These are phyloP conservation scores for Yueomyces sp. DNA, from an alignment of 805 yeast genomes.

Conservation along the genomic window DNA sequence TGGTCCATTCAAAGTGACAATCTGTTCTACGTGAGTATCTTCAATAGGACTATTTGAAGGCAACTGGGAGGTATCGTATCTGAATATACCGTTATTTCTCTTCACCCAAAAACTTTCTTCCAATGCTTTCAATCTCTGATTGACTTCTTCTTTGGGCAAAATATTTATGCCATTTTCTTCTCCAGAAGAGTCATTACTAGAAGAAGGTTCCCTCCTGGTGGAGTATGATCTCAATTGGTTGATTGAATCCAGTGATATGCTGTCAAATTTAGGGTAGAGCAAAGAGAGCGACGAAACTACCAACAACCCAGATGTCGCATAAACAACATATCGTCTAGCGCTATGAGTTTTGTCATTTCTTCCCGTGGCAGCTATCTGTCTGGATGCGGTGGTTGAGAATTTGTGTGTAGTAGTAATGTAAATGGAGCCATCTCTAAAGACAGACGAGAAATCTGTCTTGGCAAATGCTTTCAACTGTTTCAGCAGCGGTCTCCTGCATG, in stretches of 20 bases:
- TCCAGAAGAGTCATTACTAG: background rate
- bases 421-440: no score
- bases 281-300: background rate
- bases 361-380: no score
- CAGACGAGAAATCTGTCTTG: background rate
- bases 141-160: constrained; percentile 57
- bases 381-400: no score
- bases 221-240: background rate
- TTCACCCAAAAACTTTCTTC: constrained; percentile 75
- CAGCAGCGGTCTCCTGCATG: background rate
- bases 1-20: constrained; percentile 41
- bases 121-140: constrained; percentile 48
- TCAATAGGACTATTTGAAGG: constrained; percentile 91
- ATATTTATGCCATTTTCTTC: constrained; percentile 27
- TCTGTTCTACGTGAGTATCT: constrained; percentile 80
- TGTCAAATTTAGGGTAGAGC: background rate
- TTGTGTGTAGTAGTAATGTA: no score
- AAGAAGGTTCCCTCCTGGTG: background rate
- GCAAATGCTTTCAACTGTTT: background rate
- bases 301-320: background rate
- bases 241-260: background rate
- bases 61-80: constrained; percentile 83
- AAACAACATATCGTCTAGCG: no score
- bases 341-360: no score
- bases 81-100: constrained; percentile 72